Conservation (phyloP, 108 stramenopile species). For the Craspedostauros australis region DNA sequence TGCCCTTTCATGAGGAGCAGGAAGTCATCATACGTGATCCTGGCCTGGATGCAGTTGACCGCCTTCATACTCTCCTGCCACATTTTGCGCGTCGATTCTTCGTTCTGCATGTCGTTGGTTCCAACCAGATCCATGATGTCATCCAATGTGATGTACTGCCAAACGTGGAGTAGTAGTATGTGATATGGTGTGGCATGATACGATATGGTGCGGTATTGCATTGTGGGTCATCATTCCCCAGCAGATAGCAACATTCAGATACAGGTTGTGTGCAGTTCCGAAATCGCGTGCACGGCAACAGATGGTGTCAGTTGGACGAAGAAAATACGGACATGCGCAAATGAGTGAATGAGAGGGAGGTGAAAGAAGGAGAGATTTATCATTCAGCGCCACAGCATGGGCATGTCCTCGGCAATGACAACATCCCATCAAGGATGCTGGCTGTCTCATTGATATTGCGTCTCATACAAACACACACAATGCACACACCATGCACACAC, state of each 20-base stretch:
- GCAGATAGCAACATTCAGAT: too few relatives aligned
- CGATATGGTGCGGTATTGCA: conserved; percentile 48
- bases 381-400: too few relatives aligned
- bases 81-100: conserved; percentile 56
- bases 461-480: too few relatives aligned
- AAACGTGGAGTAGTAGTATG: conserved; percentile 3
- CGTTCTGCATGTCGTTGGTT: conserved; percentile 44
- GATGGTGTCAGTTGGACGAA: too few relatives aligned
- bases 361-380: too few relatives aligned
- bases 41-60: conserved; percentile 34
- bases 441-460: too few relatives aligned
- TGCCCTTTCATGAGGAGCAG: conserved; percentile 70
- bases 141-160: conserved; percentile 54
- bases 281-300: conserved; percentile 62
- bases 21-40: conserved; percentile 59
- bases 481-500: neutral
- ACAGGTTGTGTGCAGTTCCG: too few relatives aligned
- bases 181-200: conserved; percentile 54
- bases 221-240: conserved; percentile 47
- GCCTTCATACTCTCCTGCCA: conserved; percentile 60
- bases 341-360: too few relatives aligned
- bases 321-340: too few relatives aligned
- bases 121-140: conserved; percentile 77
- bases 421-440: too few relatives aligned
- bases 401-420: too few relatives aligned